A percentile compares a stretch with the other conserved stretches of the same genome.
Conservation (phyloP, 2,329 filamentous ascomycete species). For the Diaporthe citriasiana region DNA sequence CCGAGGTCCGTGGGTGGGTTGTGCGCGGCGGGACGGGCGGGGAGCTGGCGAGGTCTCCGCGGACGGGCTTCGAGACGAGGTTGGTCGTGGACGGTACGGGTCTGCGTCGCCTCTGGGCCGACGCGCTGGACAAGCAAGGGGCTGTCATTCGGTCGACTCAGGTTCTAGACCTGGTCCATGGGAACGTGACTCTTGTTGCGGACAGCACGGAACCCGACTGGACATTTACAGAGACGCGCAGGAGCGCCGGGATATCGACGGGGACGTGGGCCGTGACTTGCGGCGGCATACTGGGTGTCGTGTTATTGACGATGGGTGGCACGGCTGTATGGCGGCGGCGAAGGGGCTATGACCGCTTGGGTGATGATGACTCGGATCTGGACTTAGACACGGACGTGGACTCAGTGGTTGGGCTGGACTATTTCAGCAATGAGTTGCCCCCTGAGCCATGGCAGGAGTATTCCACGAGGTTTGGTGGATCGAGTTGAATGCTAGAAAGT, state of each 20-base stretch:
- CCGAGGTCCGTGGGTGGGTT: conserved; percentile 47
- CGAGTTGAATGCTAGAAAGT: background rate
- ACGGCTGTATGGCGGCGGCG: conserved; percentile 12
- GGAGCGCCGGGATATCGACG: background rate
- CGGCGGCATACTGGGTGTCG: conserved; percentile 9
- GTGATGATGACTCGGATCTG: conserved; percentile 33
- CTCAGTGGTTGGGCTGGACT: conserved; percentile 22
- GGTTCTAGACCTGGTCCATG: conserved; percentile 44
- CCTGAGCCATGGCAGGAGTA: conserved; percentile 39
- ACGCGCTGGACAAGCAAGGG: conserved; percentile 38
- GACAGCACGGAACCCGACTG: conserved; percentile 27
- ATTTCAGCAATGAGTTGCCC: conserved; percentile 19
- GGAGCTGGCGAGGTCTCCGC: conserved; percentile 29
- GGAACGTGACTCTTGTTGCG: conserved; percentile 20
- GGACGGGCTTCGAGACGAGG: conserved; percentile 42
- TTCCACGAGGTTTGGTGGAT: background rate
- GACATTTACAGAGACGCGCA: background rate
- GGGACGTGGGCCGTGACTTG: conserved; percentile 2
- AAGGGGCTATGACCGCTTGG: conserved; percentile 29
- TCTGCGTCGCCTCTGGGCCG: conserved; percentile 37
- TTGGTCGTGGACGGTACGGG: conserved; percentile 21
- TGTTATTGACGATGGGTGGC: conserved; percentile 14
- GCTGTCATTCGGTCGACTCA: conserved; percentile 47
- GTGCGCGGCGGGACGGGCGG: conserved; percentile 25
- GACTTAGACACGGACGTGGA: conserved; percentile 37